These are phyloP conservation scores for Apiospora arundinis DNA, from an alignment of 2,329 filamentous ascomycete species.

Conservation along the genomic window DNA sequence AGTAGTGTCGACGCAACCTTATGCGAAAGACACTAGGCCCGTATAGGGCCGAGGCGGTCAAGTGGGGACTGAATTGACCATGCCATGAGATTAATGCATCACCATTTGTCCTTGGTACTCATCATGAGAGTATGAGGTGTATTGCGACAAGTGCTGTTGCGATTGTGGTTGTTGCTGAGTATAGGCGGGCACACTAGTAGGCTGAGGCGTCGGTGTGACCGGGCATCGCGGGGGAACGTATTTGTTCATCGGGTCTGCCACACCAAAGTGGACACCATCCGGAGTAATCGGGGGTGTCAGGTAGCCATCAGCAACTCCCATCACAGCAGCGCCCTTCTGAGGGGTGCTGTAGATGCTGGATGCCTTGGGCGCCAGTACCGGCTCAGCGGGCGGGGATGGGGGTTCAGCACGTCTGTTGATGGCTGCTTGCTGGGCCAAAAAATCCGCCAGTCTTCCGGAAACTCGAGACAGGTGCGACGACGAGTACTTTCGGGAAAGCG, in stretches of 20 bases:
- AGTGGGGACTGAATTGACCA: slow-evolving; percentile 11
- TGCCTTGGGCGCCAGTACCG: slow-evolving; percentile 54
- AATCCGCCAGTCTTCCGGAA: slow-evolving; percentile 62
- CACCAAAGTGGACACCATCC: slow-evolving; percentile 65
- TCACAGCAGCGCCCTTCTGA: slow-evolving; percentile 72
- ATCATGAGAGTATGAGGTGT: slow-evolving; percentile 52
- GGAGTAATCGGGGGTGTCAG: slow-evolving; percentile 87
- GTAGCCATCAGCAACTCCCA: slow-evolving; percentile 73
- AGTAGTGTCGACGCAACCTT: slow-evolving; percentile 19
- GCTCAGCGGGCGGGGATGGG: slow-evolving; percentile 65
- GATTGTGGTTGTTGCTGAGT: slow-evolving; percentile 47
- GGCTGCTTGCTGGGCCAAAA: slow-evolving; percentile 65
- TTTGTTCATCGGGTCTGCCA: slow-evolving; percentile 50
- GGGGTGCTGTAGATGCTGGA: slow-evolving; percentile 77
- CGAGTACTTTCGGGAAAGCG: slow-evolving; percentile 66
- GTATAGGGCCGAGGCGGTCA: slow-evolving; percentile 24
- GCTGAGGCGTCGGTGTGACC: slow-evolving; percentile 65
- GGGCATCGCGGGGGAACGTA: slow-evolving; percentile 64
- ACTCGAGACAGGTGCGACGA: slow-evolving; percentile 59
- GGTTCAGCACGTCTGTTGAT: slow-evolving; percentile 59
- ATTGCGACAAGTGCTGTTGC: slow-evolving; percentile 38
- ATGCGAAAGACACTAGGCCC: slow-evolving; percentile 23
- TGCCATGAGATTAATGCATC: slow-evolving; percentile 22
- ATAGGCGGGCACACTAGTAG: slow-evolving; percentile 45
- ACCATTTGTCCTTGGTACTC: slow-evolving; percentile 39